Evolutionary conservation across 148 eudicot species (phyloP), one percentile per base, ranked within the genome.

Genomic region (Chenopodium quinoa): DNA sequence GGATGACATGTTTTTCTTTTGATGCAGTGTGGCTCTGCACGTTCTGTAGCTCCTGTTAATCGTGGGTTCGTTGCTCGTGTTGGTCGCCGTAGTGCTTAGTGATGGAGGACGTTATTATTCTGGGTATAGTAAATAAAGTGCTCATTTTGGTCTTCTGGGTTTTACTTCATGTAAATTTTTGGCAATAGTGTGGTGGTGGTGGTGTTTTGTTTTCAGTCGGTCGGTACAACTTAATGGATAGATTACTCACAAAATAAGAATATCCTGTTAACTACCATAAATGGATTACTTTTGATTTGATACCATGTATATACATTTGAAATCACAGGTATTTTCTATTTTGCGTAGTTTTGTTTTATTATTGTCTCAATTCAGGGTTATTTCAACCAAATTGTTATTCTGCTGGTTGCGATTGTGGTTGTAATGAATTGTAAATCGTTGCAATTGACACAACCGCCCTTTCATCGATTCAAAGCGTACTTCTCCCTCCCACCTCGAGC

Each of bases 31-130:
- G 83, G 83, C 25, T 84, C 86, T 0, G 69, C 78, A 40, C 72
- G 78, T 29, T 84, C 81, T n/a, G 86, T 81, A 58, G 77, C 86
- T 31, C 74, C 80, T 58, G 67, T 81, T 69, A 77, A 72, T 47
- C 66, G 46, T 62, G 83, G 81, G 14, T 84, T 80, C 40, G 70
- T 84, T 80, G 86, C 83, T 77, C 86, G 78, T 80, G 86, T 84
- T 71, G 83, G 83, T 22, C 80, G 80, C 48, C 58, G 80, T 29
- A 71, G 47, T 34, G 75, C 69, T 73, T 25, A 71, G 11, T 82
- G 58, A 25, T 22, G 66, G 23, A 17, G 27, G 6, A 20, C 8
- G 22, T 4, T 62, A 25, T n/a, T 20, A 20, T 12, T 20, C 9
- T 22, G 2, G 1, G 25, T 22, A n/a, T 20, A 40, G 44, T 40